Base-by-base conservation (phyloP, 805 yeast genomes). In the Suhomyces xylopsoci region DNA sequence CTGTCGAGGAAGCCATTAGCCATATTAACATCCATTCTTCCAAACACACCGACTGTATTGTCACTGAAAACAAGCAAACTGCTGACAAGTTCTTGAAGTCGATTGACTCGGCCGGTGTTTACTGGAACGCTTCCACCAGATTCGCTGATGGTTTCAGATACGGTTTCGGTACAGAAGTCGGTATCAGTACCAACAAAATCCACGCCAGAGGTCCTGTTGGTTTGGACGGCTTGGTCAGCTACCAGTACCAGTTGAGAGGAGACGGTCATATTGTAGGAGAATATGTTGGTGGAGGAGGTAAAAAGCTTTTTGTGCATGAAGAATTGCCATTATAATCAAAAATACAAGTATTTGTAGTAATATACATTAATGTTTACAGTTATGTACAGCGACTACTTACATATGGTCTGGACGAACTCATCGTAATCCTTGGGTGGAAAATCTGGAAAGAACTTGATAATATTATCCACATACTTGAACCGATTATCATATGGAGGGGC, bases 121-220 rank as follows among this genome's bases (percentile, higher is more conserved):
- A 90, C 75, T 93, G 98, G 98, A 94, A 94, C 66, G 93, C 96
- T 48, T 88, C 97, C 19, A 90, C 98, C 7, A 79, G 99, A 65
- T 94, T 94, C 73, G 98, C 99, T 6, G 99, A 94, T 70, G 99
- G 99, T 3, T 94, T 90, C 79, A 82, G 99, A 67, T 94, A 93
- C 65, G 99, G 99, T 0, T 94, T 96, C 67, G 99, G 99, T 50
- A 87, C 99, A 5, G 99, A 94, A 70, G 99, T 94, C 15, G 99
- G 99, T 34, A 93, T 94, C 54, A 87, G 96, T 47, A 94, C 99
- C 45, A 92, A 93, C 66, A 94, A 94, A 69, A 90, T 94, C 56
- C 99, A 94, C 67, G 97, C 99, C 8, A 81, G 99, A 63, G 99
- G 99, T 2, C 99, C 99, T 14, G 98, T 94, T 32, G 99, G 99